Percentiles rank a stretch among this genome's conserved stretches.
Evolutionary conservation across 164 flowering plant species (phyloP).

Genomic region (Euptelea pleiosperma): DNA sequence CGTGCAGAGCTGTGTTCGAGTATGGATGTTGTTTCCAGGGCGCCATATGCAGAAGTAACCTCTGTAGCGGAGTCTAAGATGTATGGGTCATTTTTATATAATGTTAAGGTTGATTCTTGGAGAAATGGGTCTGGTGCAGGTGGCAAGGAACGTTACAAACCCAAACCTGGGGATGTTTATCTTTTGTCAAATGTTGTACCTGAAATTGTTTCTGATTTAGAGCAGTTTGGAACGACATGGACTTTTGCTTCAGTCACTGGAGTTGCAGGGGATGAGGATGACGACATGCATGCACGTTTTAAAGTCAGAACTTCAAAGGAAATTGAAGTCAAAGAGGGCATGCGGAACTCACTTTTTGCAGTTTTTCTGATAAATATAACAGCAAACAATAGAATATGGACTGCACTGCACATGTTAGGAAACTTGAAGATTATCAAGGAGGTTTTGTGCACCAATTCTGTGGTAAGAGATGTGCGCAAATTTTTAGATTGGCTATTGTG

Average conservation of each 20-base stretch:
- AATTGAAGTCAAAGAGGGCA: constrained; percentile 12
- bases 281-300: constrained; percentile 18
- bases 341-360: constrained; percentile 27
- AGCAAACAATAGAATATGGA: constrained; percentile 49
- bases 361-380: constrained; percentile 41
- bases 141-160: constrained; percentile 37
- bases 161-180: constrained; percentile 54
- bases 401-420: constrained; percentile 19
- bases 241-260: constrained; percentile 30
- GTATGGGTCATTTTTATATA: constrained; percentile 18
- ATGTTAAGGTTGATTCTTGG: constrained; percentile 43
- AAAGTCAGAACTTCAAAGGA: constrained; percentile 30
- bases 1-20: constrained; percentile 36
- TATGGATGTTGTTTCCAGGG: constrained; percentile 36
- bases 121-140: constrained; percentile 28
- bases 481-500: neutral
- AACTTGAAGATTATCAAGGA: no score
- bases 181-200: constrained; percentile 40
- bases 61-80: constrained; percentile 13
- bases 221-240: constrained; percentile 28
- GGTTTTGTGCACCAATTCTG: constrained; percentile 11
- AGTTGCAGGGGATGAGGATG: constrained; percentile 17
- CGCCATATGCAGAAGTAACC: no score
- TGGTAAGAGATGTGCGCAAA: constrained; percentile 29
- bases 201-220: constrained; percentile 33